Conservation (phyloP, 2,329 filamentous ascomycete genomes). For the Tolypocladium paradoxum region DNA sequence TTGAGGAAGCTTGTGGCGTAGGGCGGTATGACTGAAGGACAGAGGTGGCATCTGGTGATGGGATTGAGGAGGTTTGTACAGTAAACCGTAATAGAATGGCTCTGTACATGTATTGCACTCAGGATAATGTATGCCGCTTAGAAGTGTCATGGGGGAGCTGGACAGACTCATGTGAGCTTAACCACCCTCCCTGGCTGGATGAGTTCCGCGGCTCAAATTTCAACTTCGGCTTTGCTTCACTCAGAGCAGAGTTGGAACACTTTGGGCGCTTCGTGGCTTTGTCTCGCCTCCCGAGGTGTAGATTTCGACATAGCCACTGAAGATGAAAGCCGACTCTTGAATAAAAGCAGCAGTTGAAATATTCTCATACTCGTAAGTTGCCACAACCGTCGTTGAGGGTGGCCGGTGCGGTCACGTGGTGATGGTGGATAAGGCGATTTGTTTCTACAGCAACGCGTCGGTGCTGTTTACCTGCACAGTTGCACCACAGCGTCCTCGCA, state of each 20-base stretch:
- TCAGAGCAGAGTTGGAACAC: too few relatives aligned
- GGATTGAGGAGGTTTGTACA: neutral
- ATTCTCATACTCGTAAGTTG: neutral
- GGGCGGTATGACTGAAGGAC: neutral
- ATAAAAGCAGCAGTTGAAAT: neutral
- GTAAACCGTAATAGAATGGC: neutral
- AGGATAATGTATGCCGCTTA: neutral
- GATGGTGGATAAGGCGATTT: neutral
- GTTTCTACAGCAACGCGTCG: slow-evolving; percentile 7
- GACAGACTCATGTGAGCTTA: neutral
- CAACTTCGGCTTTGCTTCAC: too few relatives aligned
- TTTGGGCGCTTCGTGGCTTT: too few relatives aligned
- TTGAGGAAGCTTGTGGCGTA: slow-evolving; percentile 6
- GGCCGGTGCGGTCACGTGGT: neutral
- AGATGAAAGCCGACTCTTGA: neutral
- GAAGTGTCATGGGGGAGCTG: neutral
- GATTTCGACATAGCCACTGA: too few relatives aligned
- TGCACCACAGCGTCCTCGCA: neutral
- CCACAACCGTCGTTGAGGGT: neutral
- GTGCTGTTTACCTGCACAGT: neutral
- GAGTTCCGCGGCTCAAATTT: neutral
- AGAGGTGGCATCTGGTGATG: neutral
- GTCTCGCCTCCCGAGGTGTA: too few relatives aligned
- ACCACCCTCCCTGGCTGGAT: too few relatives aligned
- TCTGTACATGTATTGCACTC: neutral